Evolutionary conservation across 192 early-diverging fungal species (phyloP).

Genomic region (Polychytrium aggregatum): DNA sequence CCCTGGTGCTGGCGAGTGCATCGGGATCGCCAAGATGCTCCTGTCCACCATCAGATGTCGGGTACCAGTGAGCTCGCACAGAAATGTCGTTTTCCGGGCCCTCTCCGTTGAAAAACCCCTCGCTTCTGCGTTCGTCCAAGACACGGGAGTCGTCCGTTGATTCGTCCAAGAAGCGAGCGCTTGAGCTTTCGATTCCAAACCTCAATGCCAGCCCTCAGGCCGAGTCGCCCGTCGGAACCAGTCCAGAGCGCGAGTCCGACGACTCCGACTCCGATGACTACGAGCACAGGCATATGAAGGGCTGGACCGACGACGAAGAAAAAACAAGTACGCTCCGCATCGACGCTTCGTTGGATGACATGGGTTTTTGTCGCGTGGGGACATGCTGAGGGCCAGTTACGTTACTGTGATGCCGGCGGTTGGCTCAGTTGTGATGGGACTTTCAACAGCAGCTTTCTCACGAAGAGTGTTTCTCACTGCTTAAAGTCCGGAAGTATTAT

Average conservation of each 20-base stretch:
- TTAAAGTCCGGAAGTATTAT: slow-evolving; percentile 27
- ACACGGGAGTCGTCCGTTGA: too few species aligned
- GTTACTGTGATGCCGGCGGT: background rate
- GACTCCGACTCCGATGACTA: background rate
- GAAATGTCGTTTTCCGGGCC: too few species aligned
- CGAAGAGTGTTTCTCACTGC: background rate
- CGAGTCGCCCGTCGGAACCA: too few species aligned
- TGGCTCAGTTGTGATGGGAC: background rate
- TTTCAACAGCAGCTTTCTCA: background rate
- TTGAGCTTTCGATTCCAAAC: too few species aligned
- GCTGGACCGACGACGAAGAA: background rate
- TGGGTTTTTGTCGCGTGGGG: slow-evolving; percentile 12
- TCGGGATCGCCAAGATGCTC: too few species aligned
- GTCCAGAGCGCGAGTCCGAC: background rate
- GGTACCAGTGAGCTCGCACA: too few species aligned
- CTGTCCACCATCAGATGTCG: too few species aligned
- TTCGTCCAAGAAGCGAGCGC: too few species aligned
- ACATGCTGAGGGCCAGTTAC: slow-evolving; percentile 17
- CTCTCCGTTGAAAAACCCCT: too few species aligned
- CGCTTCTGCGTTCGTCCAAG: too few species aligned
- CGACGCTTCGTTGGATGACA: background rate
- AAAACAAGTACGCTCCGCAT: background rate
- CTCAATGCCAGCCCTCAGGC: too few species aligned
- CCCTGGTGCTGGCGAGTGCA: too few species aligned
- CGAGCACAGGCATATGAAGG: slow-evolving; percentile 4